Base-by-base conservation (phyloP, 257 asterid species). In the Solanum virginianum region DNA sequence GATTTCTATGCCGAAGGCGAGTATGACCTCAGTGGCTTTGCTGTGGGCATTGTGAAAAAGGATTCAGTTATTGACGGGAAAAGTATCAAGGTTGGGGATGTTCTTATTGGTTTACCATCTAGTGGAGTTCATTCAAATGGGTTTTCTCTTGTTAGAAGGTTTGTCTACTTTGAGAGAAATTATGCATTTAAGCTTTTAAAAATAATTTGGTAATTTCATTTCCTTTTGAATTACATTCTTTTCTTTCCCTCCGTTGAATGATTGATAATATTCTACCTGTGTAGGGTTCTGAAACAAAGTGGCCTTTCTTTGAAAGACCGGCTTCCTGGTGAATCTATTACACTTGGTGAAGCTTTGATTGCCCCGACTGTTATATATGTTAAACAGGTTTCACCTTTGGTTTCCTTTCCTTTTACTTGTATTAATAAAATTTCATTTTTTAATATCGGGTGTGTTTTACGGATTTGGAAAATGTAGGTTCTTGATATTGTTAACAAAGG, bases 71-170 rank as follows among this genome's bases (percentile, higher is more conserved):
- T 96, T 74, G 95, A 96, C 15, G 98, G 98, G 75, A 96, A 91
- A 88, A 92, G 87, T 88, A 96, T 93, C 7, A 85, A 81, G 55
- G 94, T 87, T 10, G 98, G 98, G 51, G 99, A 96, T 85, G 90
- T 90, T 68, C 93, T 96, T 60, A 90, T 96, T 86, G 99, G 99
- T 82, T 93, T 96, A 15, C 97, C 98, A 55, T 94, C 99, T 80
- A 96, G 99, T 85, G 99, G 99, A 66, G 98, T 96, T 82, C 99
- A 96, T 87, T 96, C 98, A 56, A 94, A 94, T 82, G 99, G 99
- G 4, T 96, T 93, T 75, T 95, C 98, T 75, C 96, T 96, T 16
- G 98, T 96, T 80, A 89, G 98, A 90, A 96, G 98, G 99, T 96
- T 85, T 26, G 86, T 77, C 82, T 14, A 51, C 6, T 8, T 15